Conservation (phyloP, 2,329 filamentous ascomycete species). For the Xylaria sp. region DNA sequence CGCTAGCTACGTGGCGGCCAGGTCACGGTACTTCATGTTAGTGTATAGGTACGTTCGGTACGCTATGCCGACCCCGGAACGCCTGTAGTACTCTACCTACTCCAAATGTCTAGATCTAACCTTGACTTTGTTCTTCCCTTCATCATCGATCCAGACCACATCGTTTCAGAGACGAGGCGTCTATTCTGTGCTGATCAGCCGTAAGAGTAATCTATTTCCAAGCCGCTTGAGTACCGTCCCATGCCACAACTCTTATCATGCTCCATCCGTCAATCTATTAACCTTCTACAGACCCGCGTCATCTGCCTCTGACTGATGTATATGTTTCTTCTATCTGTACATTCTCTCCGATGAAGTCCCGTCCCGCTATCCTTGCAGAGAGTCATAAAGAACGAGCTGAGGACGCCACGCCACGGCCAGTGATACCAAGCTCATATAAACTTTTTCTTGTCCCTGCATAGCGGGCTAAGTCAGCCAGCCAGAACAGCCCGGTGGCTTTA, state of each 20-base stretch:
- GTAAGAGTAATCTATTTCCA: not conserved
- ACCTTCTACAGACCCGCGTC: constrained; percentile 6
- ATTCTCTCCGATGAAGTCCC: constrained; percentile 19
- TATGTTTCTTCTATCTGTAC: constrained; percentile 11
- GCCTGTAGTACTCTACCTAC: not conserved
- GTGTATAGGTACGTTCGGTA: not conserved
- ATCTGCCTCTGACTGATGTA: constrained; percentile 2
- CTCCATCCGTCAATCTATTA: constrained; percentile 14
- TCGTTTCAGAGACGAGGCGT: not conserved
- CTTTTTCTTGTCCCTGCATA: not conserved
- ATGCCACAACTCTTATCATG: not conserved
- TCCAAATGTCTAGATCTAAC: not conserved
- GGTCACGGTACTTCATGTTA: not conserved
- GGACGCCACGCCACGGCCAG: constrained; percentile 20
- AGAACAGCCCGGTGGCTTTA: too few relatives aligned
- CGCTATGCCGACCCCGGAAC: too few relatives aligned
- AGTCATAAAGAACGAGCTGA: constrained; percentile 1
- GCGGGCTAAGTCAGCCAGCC: too few relatives aligned
- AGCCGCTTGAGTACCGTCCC: not conserved
- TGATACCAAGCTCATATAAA: constrained; percentile 11
- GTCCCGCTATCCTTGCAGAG: constrained; percentile 27
- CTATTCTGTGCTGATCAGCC: not conserved
- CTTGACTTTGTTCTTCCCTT: not conserved
- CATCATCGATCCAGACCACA: not conserved
- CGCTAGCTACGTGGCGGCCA: too few relatives aligned